Percentiles rank a stretch among this genome's conserved stretches.
Conservation (phyloP, 2,329 filamentous ascomycete species). For the Fusarium acutatum region DNA sequence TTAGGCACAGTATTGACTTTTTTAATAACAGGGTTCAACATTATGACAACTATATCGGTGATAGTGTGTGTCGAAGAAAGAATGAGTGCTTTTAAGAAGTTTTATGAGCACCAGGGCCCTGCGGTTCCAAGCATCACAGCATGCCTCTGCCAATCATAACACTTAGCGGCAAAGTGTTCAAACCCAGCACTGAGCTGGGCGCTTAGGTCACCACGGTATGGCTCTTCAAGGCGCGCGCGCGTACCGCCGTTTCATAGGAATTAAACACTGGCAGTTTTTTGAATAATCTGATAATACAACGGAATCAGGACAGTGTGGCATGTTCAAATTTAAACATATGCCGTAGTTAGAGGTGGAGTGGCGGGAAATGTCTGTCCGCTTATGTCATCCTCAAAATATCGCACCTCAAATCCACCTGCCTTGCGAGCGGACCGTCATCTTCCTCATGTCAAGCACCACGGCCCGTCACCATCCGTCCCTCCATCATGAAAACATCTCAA, state of each 20-base stretch:
- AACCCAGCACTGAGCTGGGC: no score
- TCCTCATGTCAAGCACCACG: neutral
- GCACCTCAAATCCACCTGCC: neutral
- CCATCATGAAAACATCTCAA: neutral
- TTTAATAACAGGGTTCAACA: neutral
- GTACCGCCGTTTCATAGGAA: neutral
- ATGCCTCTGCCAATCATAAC: no score
- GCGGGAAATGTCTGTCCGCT: neutral
- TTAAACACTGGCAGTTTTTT: neutral
- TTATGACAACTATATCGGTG: accelerated
- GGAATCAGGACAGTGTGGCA: neutral
- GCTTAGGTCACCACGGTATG: no score
- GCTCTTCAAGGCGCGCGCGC: neutral
- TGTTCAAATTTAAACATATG: neutral
- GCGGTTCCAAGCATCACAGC: neutral
- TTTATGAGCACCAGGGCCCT: neutral
- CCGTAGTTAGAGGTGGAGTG: neutral
- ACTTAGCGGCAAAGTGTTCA: no score
- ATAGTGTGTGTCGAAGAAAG: neutral
- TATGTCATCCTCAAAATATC: neutral
- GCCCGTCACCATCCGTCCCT: neutral
- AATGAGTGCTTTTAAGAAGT: neutral
- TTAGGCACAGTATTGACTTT: neutral
- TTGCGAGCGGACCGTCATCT: neutral
- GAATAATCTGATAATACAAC: neutral